Base-by-base conservation (phyloP, 2,329 filamentous ascomycete genomes). In the Colletotrichum sp. region DNA sequence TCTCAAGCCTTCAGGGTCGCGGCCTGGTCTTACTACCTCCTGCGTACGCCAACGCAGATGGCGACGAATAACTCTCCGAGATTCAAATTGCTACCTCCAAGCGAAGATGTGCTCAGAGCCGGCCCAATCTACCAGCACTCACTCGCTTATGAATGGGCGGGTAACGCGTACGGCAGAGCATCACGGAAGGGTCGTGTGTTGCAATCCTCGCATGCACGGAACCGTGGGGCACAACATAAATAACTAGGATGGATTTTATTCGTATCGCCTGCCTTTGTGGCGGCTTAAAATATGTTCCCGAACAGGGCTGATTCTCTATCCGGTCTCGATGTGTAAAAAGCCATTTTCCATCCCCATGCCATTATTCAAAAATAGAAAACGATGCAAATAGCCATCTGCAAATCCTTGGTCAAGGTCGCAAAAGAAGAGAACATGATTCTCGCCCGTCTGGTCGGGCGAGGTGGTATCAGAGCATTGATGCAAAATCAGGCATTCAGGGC, bases 391-490 rank as follows among this genome's bases (percentile, higher is more conserved):
- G 34, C 67, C 43, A 36, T 63, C 72, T 55, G 24, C 21, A 57
- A 51, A 58, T 47, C 43, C 57, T 62, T 54, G 16, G 21, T 59
- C 43, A 31, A 54, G 43, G 29, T 57, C n/a, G 62, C 33, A 66
- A 27, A 67, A 63, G 72, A 72, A 72, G 9, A 31, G 68, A 74
- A 72, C 68, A 72, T 58, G 63, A 72, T 74, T 18, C 57, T 67
- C 8, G 36, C 69, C 69, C 62, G 27, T 62, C 68, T 72, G 38
- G 27, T 34, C 24, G 62, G 69, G 63, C 55, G 57, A 70, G 57
- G 69, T 74, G 72, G 69, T 74, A 74, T 74, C 72, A 72, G 63
- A 72, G 58, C 68, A 74, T 36, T 34, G 31, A 33, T 63, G 55
- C n/a, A 36, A 64, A 68, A 67, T 11, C 43, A 71, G 33, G 62